phyloP scores from a whole-genome alignment of 208 protist species.

The Leptomonas pyrrhocoris region DNA sequence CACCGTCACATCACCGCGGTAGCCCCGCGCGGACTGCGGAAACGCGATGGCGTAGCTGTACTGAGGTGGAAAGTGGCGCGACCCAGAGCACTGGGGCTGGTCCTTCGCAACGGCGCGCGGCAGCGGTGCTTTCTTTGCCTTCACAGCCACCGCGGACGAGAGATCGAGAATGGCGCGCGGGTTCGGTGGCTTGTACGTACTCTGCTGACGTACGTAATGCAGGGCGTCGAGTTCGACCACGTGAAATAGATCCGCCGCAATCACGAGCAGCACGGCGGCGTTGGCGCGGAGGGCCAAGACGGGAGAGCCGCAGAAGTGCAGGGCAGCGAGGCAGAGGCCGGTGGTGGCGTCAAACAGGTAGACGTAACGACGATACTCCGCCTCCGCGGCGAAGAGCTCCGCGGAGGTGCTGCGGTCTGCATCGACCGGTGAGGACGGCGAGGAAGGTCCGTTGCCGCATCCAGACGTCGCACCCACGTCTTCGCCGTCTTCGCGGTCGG shows the following conservation, averaged over 20 bases:
- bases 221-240: conserved; percentile 68
- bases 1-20: conserved; percentile 28
- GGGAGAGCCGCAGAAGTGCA: conserved; percentile 64
- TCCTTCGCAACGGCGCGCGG: no score
- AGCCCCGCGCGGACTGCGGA: conserved; percentile 33
- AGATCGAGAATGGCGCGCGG: conserved; percentile 49
- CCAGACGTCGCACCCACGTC: no score
- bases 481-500: no score
- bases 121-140: not conserved
- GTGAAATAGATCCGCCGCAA: conserved; percentile 54
- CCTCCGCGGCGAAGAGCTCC: conserved; percentile 14
- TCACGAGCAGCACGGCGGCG: conserved; percentile 44
- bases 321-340: conserved; percentile 42
- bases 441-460: no score
- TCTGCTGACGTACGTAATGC: conserved; percentile 55
- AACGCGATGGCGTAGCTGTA: conserved; percentile 25
- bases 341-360: conserved; percentile 56
- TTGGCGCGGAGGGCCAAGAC: conserved; percentile 53
- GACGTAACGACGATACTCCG: conserved; percentile 36
- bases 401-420: not conserved
- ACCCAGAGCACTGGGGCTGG: not conserved
- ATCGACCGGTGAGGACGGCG: no score
- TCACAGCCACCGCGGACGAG: conserved; percentile 15
- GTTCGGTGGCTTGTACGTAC: conserved; percentile 53
- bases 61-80: not conserved